Percentiles rank a stretch among this genome's conserved stretches.
phyloP scores from a whole-genome alignment of 352 stramenopile species.

The Phytophthora brassicae region DNA sequence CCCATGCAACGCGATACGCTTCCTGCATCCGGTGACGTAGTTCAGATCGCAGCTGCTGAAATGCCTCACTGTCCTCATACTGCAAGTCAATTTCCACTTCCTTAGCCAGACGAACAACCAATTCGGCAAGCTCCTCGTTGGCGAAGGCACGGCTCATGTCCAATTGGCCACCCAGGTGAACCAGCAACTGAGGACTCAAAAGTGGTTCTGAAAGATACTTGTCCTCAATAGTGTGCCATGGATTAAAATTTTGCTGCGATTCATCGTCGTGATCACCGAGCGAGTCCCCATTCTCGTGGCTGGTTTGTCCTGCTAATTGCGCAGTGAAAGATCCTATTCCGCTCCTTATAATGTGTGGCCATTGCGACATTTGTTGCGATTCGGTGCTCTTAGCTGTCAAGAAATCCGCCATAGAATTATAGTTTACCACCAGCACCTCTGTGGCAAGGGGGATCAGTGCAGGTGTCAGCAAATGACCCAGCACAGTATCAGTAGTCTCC shows the following conservation, averaged over 20 bases:
- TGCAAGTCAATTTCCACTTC: constrained; percentile 7
- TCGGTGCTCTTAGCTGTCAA: not conserved
- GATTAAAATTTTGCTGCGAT: constrained; percentile 46
- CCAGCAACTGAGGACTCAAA: constrained; percentile 41
- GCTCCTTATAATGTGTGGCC: constrained; percentile 42
- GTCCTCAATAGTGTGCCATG: constrained; percentile 62
- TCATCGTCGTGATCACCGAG: constrained; percentile 42
- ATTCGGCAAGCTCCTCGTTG: constrained; percentile 34
- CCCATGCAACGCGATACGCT: constrained; percentile 67
- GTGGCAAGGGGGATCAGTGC: constrained; percentile 34
- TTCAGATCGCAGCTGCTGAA: constrained; percentile 28
- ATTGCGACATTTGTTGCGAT: constrained; percentile 21
- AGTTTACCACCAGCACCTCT: constrained; percentile 59
- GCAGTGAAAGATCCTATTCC: constrained; percentile 42
- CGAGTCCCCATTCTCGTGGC: constrained; percentile 39
- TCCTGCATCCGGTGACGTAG: constrained; percentile 66
- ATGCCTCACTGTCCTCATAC: constrained; percentile 18
- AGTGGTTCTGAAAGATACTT: constrained; percentile 60
- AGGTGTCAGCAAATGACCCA: constrained; percentile 47
- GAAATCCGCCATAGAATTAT: constrained; percentile 41
- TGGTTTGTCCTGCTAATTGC: constrained; percentile 30
- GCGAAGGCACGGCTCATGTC: constrained; percentile 50
- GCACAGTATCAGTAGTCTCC: constrained; percentile 12
- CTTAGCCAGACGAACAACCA: constrained; percentile 29
- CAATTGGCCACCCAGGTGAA: constrained; percentile 68